Evolutionary conservation across 208 protist genomes (phyloP), one percentile per base, ranked within the genome.

Genomic region (Endotrypanum monterogeii): DNA sequence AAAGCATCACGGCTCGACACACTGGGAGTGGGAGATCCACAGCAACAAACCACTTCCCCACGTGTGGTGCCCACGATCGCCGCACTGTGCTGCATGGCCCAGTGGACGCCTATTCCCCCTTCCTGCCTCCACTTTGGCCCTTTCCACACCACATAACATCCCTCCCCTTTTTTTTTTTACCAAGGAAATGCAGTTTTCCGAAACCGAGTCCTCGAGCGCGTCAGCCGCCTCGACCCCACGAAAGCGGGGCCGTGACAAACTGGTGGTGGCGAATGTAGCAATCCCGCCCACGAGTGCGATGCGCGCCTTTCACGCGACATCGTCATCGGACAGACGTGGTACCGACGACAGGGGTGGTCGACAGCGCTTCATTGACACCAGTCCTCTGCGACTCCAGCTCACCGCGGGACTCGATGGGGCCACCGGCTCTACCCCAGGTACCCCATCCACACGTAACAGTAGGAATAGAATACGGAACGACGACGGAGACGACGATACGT

Each of bases 331-430:
- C 20, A 28, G 44, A 20, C 69, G 14, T 61, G 57, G 44, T 25
- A 50, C 41, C 46, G 18, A 61, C 32, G 16, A 56, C 32, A 30
- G 55, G 23, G 61, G 18, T 52, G 69, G 32, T 32, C 54, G 57
- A 8, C 55, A 41, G n/a, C 41, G 35, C 44, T 68, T n/a, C 12
- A 16, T 8, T 14, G 41, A 68, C 3, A 51, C 35, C 30, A 73
- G 70, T 63, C 67, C 70, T 1, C 50, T 81, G 30, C 70, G 37
- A 9, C 71, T 81, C 18, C n/a, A 67, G 9, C 46, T 76, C 3
- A 76, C 71, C 6, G 63, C 71, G 30, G 67, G 39, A 74, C 69
- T 20, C 23, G 51, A 55, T 52, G 57, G 0, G 67, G 63, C 11
- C 54, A 54, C 8, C 51, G 62, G 61, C 37, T 20, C 32, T 16